phyloP scores from a whole-genome alignment of 1,284 basidiomycete species.

The Trichosporon faecale region DNA sequence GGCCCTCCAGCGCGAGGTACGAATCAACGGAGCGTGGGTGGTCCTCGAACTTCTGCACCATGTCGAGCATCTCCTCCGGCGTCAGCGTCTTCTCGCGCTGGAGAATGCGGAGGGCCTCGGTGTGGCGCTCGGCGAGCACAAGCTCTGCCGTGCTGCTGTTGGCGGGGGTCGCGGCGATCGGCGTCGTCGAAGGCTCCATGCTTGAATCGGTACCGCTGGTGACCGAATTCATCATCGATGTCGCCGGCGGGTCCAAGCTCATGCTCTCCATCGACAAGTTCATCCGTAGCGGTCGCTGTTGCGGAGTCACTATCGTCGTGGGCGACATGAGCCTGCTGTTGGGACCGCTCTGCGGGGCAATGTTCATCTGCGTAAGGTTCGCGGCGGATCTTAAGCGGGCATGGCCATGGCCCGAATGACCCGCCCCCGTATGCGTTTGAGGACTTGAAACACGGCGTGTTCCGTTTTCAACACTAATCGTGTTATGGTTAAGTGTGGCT shows the following conservation, averaged over 20 bases:
- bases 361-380: constrained; percentile 9
- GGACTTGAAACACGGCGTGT: constrained; percentile 7
- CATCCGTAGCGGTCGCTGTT: background rate
- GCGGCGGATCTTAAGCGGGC: constrained; percentile 5
- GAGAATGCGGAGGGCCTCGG: constrained; percentile 38
- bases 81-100: constrained; percentile 34
- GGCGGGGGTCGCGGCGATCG: background rate
- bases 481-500: constrained; percentile 6
- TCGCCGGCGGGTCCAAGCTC: background rate
- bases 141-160: constrained; percentile 12
- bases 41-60: constrained; percentile 41
- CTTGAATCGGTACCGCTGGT: background rate
- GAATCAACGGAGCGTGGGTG: constrained; percentile 40
- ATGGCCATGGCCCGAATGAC: constrained; percentile 6
- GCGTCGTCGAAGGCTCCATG: background rate
- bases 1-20: constrained; percentile 38
- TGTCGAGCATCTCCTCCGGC: constrained; percentile 40
- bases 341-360: background rate
- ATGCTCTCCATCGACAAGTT: constrained; percentile 8
- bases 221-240: background rate
- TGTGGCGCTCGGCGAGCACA: constrained; percentile 31
- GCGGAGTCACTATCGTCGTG: background rate
- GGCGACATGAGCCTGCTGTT: background rate
- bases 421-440: background rate
- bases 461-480: constrained; percentile 9